Evolutionary conservation across 2,329 filamentous ascomycete species (phyloP), one percentile per base, ranked within the genome.

Genomic region (Fusarium beomiforme): DNA sequence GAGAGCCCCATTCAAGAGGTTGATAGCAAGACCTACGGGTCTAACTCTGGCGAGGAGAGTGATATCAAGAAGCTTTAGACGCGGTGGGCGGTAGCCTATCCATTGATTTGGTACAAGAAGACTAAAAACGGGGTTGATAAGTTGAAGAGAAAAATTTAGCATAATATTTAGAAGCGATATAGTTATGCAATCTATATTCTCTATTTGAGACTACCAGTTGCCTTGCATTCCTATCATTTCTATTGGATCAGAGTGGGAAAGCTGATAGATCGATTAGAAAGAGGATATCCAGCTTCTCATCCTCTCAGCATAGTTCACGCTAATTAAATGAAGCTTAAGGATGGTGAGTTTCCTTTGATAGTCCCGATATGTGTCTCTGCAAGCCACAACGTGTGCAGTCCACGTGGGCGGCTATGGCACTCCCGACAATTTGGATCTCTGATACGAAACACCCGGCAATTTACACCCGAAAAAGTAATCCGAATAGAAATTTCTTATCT

Each of bases 21-120:
- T 21, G 55, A 49, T 8, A 75, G 71, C 23, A 53, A 72, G 29
- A 64, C 62, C 11, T 65, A 64, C 19, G 37, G 57, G 9, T 75
- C 72, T 3, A 60, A 71, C 24, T 75, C 73, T 14, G 66, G 70
- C 6, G 73, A 75, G n/a, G 72, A 75, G 24, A 66, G 55, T 12
- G 72, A 75, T 19, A 49, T 70, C 1, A 70, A 69, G 47, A 73
- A 69, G 43, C 42, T 34, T 2, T 73, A 65, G 33, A 37, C 16
- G n/a, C 5, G 24, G 11, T 14, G 0, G 6, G 11, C 11, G 29
- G 29, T 29, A 29, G 5, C 47, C 11, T 26, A 26, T 26, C 24
- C 4, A 16, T 51, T 31, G 4, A n/a, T 6, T 24, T 2, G 19
- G 5, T 2, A 7, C 17, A 6, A 13, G 17, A 36, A 24, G 9